A percentile compares a stretch with the other conserved stretches of the same genome.
Conservation (phyloP, 805 yeast species). For the Geotrichum ghanense region DNA sequence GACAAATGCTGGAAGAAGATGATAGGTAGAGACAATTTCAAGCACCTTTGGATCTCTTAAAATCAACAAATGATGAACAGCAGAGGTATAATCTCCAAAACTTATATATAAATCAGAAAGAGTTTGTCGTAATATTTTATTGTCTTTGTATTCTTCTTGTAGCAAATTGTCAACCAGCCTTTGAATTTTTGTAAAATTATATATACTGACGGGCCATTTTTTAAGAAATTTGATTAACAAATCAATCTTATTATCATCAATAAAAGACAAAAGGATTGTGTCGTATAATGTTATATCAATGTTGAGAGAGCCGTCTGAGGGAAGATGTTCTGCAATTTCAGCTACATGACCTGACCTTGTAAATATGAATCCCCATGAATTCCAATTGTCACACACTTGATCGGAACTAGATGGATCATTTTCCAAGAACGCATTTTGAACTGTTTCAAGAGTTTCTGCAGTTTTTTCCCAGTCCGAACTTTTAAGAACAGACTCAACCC, state of each 20-base stretch:
- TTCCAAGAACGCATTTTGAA: slow-evolving; percentile 24
- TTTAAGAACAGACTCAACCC: slow-evolving; percentile 27
- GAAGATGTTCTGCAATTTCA: slow-evolving; percentile 43
- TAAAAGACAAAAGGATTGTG: slow-evolving; percentile 35
- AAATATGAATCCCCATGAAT: slow-evolving; percentile 45
- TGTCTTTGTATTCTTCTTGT: slow-evolving; percentile 20
- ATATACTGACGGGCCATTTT: slow-evolving; percentile 49
- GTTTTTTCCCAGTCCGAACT: slow-evolving; percentile 46
- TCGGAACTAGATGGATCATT: slow-evolving; percentile 4
- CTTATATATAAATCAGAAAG: slow-evolving; percentile 39
- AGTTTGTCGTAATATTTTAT: slow-evolving; percentile 11
- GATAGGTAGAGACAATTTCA: slow-evolving; percentile 48
- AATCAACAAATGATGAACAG: slow-evolving; percentile 51
- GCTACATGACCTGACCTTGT: slow-evolving; percentile 35
- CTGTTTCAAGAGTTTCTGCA: slow-evolving; percentile 35
- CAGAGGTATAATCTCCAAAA: slow-evolving; percentile 45
- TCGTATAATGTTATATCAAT: slow-evolving; percentile 32
- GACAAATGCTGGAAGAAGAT: slow-evolving; percentile 43
- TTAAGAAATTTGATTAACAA: slow-evolving; percentile 34
- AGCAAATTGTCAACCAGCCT: slow-evolving; percentile 36
- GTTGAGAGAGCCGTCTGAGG: slow-evolving; percentile 32
- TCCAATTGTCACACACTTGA: slow-evolving; percentile 40
- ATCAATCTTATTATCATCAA: slow-evolving; percentile 25
- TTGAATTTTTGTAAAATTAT: slow-evolving; percentile 35
- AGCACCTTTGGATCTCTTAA: slow-evolving; percentile 45